Percentiles rank a stretch among this genome's conserved stretches.
phyloP scores from a whole-genome alignment of 352 stramenopile species.

The Globisporangium orthogonon region DNA sequence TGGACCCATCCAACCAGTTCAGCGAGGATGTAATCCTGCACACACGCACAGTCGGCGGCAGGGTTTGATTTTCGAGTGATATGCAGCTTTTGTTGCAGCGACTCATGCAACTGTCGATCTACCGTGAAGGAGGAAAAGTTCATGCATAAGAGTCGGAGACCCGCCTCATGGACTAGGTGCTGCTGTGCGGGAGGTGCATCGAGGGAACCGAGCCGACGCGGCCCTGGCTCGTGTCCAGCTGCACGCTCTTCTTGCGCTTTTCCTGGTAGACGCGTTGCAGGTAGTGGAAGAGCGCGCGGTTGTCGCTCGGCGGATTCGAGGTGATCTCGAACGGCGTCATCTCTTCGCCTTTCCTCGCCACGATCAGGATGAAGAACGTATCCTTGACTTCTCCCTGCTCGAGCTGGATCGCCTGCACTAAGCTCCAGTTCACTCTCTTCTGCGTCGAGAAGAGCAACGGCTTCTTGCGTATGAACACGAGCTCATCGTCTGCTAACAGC shows the following conservation, averaged over 20 bases:
- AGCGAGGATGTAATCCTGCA: too few relatives aligned
- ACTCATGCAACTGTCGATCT: too few relatives aligned
- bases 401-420: slow-evolving; percentile 29
- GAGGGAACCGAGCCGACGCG: not conserved
- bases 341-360: slow-evolving; percentile 22
- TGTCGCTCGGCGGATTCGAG: slow-evolving; percentile 17
- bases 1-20: too few relatives aligned
- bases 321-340: slow-evolving; percentile 27
- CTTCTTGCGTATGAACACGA: slow-evolving; percentile 31
- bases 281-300: slow-evolving; percentile 16
- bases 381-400: slow-evolving; percentile 19
- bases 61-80: too few relatives aligned
- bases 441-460: slow-evolving; percentile 25
- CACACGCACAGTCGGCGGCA: too few relatives aligned
- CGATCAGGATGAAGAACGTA: slow-evolving; percentile 34
- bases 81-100: too few relatives aligned
- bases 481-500: slow-evolving; percentile 17
- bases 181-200: slow-evolving; percentile 8
- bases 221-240: not conserved
- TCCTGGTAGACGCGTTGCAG: slow-evolving; percentile 21
- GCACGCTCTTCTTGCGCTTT: slow-evolving; percentile 16
- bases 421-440: slow-evolving; percentile 20
- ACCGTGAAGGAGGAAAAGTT: too few relatives aligned
- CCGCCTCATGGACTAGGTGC: not conserved
- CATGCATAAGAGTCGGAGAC: too few relatives aligned